Evolutionary conservation across 2,329 filamentous ascomycete species (phyloP).

Genomic region (Colletotrichum higginsianum): DNA sequence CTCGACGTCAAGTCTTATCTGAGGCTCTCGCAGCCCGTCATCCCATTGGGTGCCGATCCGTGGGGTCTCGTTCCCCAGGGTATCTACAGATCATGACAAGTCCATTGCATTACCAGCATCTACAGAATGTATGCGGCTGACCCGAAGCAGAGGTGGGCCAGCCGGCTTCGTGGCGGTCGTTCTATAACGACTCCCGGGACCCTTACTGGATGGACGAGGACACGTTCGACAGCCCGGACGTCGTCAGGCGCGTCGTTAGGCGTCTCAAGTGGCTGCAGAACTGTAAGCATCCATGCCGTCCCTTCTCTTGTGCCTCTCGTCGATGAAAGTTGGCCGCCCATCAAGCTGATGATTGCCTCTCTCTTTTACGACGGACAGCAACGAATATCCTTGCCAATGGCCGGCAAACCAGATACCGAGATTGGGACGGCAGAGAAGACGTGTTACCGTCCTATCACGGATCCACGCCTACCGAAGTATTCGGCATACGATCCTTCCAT

Average conservation of each 20-base stretch:
- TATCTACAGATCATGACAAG: background rate
- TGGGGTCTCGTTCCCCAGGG: constrained; percentile 12
- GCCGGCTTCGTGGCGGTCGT: constrained; percentile 8
- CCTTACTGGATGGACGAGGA: constrained; percentile 24
- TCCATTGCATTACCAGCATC: background rate
- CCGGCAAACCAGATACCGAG: background rate
- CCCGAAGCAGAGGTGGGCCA: constrained; percentile 1
- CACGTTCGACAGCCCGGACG: constrained; percentile 1
- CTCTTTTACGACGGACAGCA: background rate
- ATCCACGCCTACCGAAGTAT: background rate
- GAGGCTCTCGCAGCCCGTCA: background rate
- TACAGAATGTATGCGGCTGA: background rate
- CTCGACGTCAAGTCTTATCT: background rate
- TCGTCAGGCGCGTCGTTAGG: background rate
- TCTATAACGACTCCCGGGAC: constrained; percentile 20
- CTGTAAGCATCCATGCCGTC: background rate
- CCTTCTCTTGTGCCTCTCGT: no score
- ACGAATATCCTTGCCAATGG: background rate
- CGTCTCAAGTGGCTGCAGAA: constrained; percentile 25
- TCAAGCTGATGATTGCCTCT: no score
- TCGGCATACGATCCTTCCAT: constrained; percentile 8
- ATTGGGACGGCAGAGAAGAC: constrained; percentile 2
- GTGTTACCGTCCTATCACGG: background rate
- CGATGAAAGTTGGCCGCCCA: no score
- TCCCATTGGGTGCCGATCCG: constrained; percentile 5